Percentiles rank a stretch among this genome's conserved stretches.
Conservation (phyloP, 441 rosid species). For the Dalechampia spathulata region DNA sequence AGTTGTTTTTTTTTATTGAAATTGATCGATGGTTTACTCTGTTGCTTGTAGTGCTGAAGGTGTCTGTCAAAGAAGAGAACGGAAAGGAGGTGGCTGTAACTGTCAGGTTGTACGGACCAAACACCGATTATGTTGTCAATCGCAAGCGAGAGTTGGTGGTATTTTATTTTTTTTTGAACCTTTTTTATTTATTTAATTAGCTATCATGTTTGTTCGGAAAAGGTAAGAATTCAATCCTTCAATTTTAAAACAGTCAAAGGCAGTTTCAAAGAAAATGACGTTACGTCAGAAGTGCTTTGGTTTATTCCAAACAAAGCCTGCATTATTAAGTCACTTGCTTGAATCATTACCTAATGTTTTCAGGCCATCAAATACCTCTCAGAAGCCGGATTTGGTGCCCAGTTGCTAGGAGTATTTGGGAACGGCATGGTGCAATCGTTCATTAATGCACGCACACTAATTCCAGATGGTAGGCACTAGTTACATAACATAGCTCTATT, state of each 20-base stretch:
- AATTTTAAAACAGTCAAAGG: too few relatives aligned
- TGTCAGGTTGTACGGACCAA: conserved; percentile 87
- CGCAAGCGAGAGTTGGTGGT: conserved; percentile 79
- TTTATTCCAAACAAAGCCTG: neutral
- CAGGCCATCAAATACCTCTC: conserved; percentile 94
- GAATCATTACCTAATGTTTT: conserved; percentile 14
- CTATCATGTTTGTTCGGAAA: neutral
- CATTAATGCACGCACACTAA: conserved; percentile 76
- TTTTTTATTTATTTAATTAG: neutral
- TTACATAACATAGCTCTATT: conserved; percentile 3
- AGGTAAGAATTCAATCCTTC: too few relatives aligned
- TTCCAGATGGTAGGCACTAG: conserved; percentile 44
- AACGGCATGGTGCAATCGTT: conserved; percentile 98
- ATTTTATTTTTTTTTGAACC: neutral
- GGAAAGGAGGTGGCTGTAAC: conserved; percentile 48
- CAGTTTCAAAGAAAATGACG: too few relatives aligned
- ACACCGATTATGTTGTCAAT: conserved; percentile 86
- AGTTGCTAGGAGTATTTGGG: conserved; percentile 81
- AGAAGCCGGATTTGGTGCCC: conserved; percentile 96
- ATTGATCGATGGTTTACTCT: neutral
- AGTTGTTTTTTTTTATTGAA: neutral
- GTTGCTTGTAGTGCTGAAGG: conserved; percentile 65
- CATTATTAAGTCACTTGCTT: conserved; percentile 2
- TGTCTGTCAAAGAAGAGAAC: conserved; percentile 59
- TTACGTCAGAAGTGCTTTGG: too few relatives aligned